Percentiles rank a stretch among this genome's conserved stretches.
Evolutionary conservation across 73 alveolate genomes (phyloP).

Genomic region (Tetrahymena elliotti): DNA sequence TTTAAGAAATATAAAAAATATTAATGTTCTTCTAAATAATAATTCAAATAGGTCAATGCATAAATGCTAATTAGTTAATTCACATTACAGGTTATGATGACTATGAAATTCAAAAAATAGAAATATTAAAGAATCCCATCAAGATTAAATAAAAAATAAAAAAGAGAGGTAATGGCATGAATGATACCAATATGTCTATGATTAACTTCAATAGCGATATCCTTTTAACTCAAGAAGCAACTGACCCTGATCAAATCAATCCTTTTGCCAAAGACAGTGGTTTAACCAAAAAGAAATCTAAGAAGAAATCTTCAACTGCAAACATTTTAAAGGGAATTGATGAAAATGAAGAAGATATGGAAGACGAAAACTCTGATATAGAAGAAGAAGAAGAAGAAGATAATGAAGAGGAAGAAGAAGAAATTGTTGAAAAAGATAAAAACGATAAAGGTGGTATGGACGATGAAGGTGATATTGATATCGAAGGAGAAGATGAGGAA

Average conservation of each 20-base stretch:
- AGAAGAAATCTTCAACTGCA: neutral
- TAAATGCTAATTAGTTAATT: conserved; percentile 75
- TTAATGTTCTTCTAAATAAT: too few species aligned
- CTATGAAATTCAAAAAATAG: conserved; percentile 43
- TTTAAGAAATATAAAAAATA: neutral
- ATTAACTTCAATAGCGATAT: neutral
- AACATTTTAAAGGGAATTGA: conserved; percentile 52
- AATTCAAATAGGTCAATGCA: conserved; percentile 8
- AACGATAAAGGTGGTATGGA: conserved; percentile 1
- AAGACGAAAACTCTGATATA: conserved; percentile 2
- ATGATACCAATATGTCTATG: neutral
- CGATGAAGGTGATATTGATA: conserved; percentile 45
- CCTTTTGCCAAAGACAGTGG: neutral
- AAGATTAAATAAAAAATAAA: neutral
- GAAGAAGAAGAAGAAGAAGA: conserved; percentile 26
- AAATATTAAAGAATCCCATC: neutral
- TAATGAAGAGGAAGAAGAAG: conserved; percentile 5
- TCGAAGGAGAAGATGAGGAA: conserved; percentile 53
- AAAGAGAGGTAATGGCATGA: neutral
- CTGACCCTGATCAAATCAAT: neutral
- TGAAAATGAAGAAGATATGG: neutral
- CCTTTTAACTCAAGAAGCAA: neutral
- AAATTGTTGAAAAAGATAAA: conserved; percentile 36
- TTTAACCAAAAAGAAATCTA: neutral
- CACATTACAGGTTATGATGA: conserved; percentile 96